These are phyloP conservation scores for Ascochyta clinopodiicola DNA, from an alignment of 2,329 filamentous ascomycete genomes.

Conservation along the genomic window DNA sequence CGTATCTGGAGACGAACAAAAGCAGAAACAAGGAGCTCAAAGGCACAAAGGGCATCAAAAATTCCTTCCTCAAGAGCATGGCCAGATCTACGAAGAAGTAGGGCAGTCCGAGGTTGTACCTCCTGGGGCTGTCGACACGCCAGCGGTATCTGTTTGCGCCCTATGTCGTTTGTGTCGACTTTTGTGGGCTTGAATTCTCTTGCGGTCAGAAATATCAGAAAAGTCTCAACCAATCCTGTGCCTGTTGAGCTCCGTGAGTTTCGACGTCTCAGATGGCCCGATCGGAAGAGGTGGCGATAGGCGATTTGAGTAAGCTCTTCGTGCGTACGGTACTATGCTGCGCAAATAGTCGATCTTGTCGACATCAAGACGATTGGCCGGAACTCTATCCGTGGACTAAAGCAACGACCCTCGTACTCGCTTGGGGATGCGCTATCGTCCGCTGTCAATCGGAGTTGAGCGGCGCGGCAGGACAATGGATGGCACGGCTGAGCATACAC, in stretches of 20 bases:
- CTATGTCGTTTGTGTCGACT: neutral
- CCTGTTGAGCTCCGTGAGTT: too few species aligned
- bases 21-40: conserved; percentile 56
- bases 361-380: neutral
- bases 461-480: neutral
- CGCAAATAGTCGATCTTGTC: neutral
- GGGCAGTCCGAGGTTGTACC: neutral
- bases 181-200: neutral
- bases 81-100: conserved; percentile 24
- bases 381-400: neutral
- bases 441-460: neutral
- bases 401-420: neutral
- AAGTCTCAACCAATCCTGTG: too few species aligned
- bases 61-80: conserved; percentile 55
- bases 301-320: neutral
- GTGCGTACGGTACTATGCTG: neutral
- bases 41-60: conserved; percentile 46
- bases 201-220: too few species aligned
- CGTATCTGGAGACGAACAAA: conserved; percentile 65
- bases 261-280: neutral
- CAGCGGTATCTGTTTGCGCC: too few species aligned
- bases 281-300: neutral
- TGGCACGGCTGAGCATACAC: neutral
- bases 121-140: neutral
- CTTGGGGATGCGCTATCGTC: neutral